phyloP scores from a whole-genome alignment of 495 filamentous ascomycete genomes.

The Parathielavia hyrcaniae region DNA sequence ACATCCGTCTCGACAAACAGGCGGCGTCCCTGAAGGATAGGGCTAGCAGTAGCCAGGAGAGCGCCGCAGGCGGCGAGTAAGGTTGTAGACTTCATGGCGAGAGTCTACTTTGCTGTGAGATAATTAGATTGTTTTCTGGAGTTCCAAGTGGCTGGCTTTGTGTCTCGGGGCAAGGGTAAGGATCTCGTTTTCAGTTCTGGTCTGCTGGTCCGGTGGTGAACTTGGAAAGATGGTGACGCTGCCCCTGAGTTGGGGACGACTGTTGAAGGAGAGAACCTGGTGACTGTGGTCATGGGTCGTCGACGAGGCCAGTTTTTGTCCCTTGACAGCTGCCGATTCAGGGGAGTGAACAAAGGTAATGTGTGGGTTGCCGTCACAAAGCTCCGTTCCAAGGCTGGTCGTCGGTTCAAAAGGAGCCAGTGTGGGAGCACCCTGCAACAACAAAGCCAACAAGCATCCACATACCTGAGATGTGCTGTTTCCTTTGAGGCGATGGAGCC shows the following conservation, averaged over 20 bases:
- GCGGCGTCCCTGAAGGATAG: slow-evolving; percentile 53
- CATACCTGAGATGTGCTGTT: slow-evolving; percentile 15
- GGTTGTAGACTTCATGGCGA: slow-evolving; percentile 60
- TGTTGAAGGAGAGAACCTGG: background rate
- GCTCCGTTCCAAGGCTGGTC: background rate
- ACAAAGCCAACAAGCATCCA: background rate
- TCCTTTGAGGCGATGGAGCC: slow-evolving; percentile 9
- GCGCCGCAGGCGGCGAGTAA: slow-evolving; percentile 57
- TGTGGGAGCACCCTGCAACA: background rate
- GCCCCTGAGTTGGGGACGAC: background rate
- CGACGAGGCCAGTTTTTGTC: background rate
- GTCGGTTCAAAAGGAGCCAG: background rate
- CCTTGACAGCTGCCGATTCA: background rate
- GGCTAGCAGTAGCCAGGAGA: slow-evolving; percentile 53
- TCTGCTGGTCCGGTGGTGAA: background rate
- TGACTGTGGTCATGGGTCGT: slow-evolving; percentile 2
- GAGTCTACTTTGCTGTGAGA: slow-evolving; percentile 1
- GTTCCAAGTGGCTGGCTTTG: background rate
- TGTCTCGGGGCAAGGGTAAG: background rate
- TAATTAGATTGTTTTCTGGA: background rate
- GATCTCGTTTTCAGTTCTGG: background rate
- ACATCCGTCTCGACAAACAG: slow-evolving; percentile 50
- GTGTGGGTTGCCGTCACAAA: slow-evolving; percentile 2
- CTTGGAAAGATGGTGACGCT: background rate
- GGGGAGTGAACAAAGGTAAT: slow-evolving; percentile 11